Conservation (phyloP, 768 basidiomycete genomes). For the Tulasnella sp. region DNA sequence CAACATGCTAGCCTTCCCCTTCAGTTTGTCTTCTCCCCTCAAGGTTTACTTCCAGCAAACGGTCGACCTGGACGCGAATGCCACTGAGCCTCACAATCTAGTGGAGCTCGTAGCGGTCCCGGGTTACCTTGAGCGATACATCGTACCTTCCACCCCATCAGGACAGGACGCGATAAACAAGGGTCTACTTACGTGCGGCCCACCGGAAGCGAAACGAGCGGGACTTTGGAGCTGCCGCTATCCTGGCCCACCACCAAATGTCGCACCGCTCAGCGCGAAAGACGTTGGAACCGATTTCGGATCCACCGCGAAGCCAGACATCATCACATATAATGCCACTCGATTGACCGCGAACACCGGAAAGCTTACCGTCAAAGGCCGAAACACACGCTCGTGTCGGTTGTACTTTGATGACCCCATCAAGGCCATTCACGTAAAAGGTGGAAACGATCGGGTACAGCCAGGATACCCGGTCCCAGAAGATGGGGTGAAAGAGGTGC, state of each 20-base stretch:
- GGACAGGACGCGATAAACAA: conserved; percentile 37
- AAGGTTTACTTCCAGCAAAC: conserved; percentile 69
- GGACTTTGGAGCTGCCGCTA: conserved; percentile 42
- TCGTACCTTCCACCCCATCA: conserved; percentile 54
- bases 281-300: neutral
- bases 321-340: conserved; percentile 47
- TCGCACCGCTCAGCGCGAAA: conserved; percentile 11
- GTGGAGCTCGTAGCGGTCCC: conserved; percentile 33
- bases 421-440: conserved; percentile 42
- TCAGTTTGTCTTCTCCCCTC: conserved; percentile 56
- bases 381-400: conserved; percentile 60
- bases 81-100: conserved; percentile 27
- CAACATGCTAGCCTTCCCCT: conserved; percentile 53
- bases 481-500: conserved; percentile 42
- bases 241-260: conserved; percentile 43
- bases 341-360: conserved; percentile 45
- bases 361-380: conserved; percentile 49
- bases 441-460: conserved; percentile 42
- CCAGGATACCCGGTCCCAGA: conserved; percentile 41
- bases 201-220: conserved; percentile 27
- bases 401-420: conserved; percentile 54
- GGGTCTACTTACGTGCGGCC: conserved; percentile 39
- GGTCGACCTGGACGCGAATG: conserved; percentile 43
- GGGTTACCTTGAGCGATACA: conserved; percentile 42
- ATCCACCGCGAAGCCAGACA: conserved; percentile 11